phyloP scores from a whole-genome alignment of 108 stramenopile genomes.

The Nitzschia putrida region DNA sequence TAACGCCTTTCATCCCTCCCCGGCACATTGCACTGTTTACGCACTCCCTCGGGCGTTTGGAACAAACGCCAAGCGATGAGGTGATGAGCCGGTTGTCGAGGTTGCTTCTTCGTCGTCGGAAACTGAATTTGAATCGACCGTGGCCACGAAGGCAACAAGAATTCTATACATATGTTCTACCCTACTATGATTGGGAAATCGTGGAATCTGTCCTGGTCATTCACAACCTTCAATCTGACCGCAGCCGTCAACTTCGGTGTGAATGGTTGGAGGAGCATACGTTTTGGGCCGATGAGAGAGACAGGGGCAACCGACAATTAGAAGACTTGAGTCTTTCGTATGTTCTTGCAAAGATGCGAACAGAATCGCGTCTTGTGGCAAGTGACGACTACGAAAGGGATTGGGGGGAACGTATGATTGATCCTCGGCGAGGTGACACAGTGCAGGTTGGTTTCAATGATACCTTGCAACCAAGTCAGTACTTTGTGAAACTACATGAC shows the following conservation, averaged over 20 bases:
- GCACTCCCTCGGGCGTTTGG: background rate
- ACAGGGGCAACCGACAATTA: constrained; percentile 14
- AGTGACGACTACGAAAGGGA: constrained; percentile 3
- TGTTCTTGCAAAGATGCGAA: constrained; percentile 49
- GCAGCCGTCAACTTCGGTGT: constrained; percentile 57
- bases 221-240: constrained; percentile 48
- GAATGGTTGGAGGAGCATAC: constrained; percentile 80
- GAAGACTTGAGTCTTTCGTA: constrained; percentile 68
- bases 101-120: constrained; percentile 19
- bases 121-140: background rate
- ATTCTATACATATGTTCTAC: constrained; percentile 48
- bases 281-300: constrained; percentile 54
- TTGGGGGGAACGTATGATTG: constrained; percentile 34
- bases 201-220: constrained; percentile 49
- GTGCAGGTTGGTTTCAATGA: background rate
- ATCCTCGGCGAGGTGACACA: constrained; percentile 3
- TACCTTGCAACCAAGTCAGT: constrained; percentile 10
- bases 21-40: constrained; percentile 49
- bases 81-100: constrained; percentile 11
- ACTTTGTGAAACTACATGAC: constrained; percentile 22
- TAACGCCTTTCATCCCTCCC: constrained; percentile 20
- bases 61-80: background rate
- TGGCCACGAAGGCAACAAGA: constrained; percentile 43
- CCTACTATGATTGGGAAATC: constrained; percentile 36
- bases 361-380: constrained; percentile 35